Evolutionary conservation across 2,329 filamentous ascomycete species (phyloP).

Genomic region (Fusarium sp.): DNA sequence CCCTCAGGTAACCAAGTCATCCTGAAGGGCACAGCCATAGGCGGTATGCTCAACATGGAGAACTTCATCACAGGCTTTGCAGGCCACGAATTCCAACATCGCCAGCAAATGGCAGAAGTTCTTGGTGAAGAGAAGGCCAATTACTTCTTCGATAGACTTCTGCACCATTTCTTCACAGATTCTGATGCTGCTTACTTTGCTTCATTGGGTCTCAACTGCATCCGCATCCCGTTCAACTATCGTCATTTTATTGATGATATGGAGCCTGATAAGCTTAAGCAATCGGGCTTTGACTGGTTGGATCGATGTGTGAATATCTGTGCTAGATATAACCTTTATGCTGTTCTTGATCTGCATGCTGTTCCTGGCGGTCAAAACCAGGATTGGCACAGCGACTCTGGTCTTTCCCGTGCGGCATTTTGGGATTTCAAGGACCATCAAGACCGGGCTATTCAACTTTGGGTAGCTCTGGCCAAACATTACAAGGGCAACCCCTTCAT

Average conservation of each 20-base stretch:
- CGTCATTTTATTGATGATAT: constrained; percentile 65
- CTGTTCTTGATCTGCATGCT: constrained; percentile 58
- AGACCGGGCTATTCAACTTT: constrained; percentile 57
- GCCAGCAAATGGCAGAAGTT: constrained; percentile 62
- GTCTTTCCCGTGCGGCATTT: constrained; percentile 54
- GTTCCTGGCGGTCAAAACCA: constrained; percentile 60
- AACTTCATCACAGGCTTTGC: constrained; percentile 73
- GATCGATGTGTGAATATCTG: constrained; percentile 62
- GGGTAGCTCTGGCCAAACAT: constrained; percentile 55
- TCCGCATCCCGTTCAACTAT: constrained; percentile 71
- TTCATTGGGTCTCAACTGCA: constrained; percentile 65
- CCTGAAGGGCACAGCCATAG: constrained; percentile 52
- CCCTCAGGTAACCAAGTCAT: constrained; percentile 57
- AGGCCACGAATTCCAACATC: constrained; percentile 67
- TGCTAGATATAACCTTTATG: constrained; percentile 55
- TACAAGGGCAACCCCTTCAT: constrained; percentile 57
- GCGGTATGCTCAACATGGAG: constrained; percentile 60
- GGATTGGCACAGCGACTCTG: constrained; percentile 59
- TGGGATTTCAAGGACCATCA: constrained; percentile 61
- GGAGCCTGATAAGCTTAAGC: constrained; percentile 60
- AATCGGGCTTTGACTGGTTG: constrained; percentile 60
- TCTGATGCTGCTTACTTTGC: constrained; percentile 68
- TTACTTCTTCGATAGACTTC: constrained; percentile 68
- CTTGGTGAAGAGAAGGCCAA: constrained; percentile 67
- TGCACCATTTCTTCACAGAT: constrained; percentile 69